Conservation (phyloP, 1,284 basidiomycete genomes). For the Rhodotorula sp. region DNA sequence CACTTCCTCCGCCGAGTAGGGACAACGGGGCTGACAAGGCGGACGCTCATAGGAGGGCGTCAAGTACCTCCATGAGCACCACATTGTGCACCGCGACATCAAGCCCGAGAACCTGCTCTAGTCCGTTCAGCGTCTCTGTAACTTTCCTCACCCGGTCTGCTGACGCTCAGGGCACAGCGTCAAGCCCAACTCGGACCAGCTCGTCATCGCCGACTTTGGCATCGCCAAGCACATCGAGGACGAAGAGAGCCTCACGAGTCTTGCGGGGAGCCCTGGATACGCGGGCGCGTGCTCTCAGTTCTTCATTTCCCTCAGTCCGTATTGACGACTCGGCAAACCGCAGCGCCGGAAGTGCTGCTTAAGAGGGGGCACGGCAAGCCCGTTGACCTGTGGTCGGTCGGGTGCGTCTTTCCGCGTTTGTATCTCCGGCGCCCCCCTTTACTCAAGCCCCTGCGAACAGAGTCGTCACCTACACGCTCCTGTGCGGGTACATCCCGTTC, state of each 20-base stretch:
- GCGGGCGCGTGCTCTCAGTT: conserved; percentile 57
- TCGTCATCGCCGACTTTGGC: conserved; percentile 95
- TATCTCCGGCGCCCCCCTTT: neutral
- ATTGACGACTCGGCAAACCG: neutral
- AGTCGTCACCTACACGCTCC: conserved; percentile 77
- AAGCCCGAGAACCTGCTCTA: conserved; percentile 46
- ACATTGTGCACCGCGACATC: conserved; percentile 76
- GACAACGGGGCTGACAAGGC: conserved; percentile 58
- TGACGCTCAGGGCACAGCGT: conserved; percentile 58
- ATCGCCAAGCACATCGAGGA: conserved; percentile 86
- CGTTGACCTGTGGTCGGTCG: conserved; percentile 91
- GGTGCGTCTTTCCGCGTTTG: conserved; percentile 59
- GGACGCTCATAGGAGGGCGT: conserved; percentile 44
- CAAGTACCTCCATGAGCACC: conserved; percentile 56
- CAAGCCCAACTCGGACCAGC: conserved; percentile 58
- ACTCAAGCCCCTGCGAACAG: conserved; percentile 52
- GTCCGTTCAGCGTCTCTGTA: conserved; percentile 7
- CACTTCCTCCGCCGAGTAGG: conserved; percentile 65
- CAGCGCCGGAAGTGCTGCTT: conserved; percentile 70
- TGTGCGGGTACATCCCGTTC: conserved; percentile 90
- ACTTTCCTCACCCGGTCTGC: too few species aligned
- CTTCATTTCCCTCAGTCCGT: accelerated
- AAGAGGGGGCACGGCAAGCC: conserved; percentile 83
- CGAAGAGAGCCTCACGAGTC: conserved; percentile 73
- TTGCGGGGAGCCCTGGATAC: conserved; percentile 91